These are phyloP conservation scores for Metarhizium humberi DNA, from an alignment of 2,329 filamentous ascomycete species.

Conservation along the genomic window DNA sequence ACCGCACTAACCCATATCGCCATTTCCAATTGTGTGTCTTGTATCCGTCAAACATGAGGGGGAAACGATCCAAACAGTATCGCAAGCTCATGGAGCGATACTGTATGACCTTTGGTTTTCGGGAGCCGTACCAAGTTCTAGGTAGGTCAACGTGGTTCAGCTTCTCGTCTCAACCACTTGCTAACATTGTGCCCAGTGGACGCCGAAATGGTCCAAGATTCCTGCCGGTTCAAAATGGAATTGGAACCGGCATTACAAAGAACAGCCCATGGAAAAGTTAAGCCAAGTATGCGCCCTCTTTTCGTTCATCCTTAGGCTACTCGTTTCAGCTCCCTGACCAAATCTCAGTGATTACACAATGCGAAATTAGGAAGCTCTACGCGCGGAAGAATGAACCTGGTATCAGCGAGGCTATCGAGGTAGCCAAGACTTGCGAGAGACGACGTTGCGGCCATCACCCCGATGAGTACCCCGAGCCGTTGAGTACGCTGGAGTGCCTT, in stretches of 20 bases:
- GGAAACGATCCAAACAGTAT: conserved; percentile 45
- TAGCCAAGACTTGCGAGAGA: conserved; percentile 67
- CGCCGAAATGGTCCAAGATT: conserved; percentile 73
- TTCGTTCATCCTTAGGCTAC: not conserved
- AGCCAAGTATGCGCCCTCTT: conserved; percentile 51
- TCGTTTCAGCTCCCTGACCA: conserved; percentile 13
- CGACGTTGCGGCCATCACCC: conserved; percentile 71
- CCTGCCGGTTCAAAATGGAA: conserved; percentile 81
- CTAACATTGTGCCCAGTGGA: conserved; percentile 47
- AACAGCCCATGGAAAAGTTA: conserved; percentile 79
- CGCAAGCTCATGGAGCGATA: conserved; percentile 90
- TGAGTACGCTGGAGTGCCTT: conserved; percentile 62
- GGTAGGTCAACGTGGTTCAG: conserved; percentile 30
- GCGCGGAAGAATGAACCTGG: conserved; percentile 45
- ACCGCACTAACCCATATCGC: not conserved
- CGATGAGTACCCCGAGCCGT: conserved; percentile 59
- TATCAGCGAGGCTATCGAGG: conserved; percentile 53
- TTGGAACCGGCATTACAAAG: conserved; percentile 66
- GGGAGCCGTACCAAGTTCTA: conserved; percentile 87
- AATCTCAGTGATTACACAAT: conserved; percentile 63
- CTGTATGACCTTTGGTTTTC: conserved; percentile 78
- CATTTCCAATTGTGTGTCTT: not conserved
- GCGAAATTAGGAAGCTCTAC: conserved; percentile 73
- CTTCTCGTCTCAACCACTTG: conserved; percentile 1
- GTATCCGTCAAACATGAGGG: conserved; percentile 29